A percentile compares a stretch with the other conserved stretches of the same genome.
These are phyloP conservation scores for Helicocarpus griseus DNA, from an alignment of 2,329 filamentous ascomycete genomes.

Conservation along the genomic window DNA sequence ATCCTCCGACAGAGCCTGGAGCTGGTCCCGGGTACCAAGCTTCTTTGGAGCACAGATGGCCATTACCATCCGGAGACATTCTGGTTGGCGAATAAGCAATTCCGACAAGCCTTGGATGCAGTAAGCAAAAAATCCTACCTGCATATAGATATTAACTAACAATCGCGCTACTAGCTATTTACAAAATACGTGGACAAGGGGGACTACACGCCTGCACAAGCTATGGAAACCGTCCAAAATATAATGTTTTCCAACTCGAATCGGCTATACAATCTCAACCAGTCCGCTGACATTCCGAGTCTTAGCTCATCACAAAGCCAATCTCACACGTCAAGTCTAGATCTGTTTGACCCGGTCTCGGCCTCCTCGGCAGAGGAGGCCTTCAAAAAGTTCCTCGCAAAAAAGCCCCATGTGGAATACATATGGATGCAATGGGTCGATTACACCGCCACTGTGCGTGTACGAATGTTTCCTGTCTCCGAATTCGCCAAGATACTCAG, in stretches of 20 bases:
- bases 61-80: conserved; percentile 74
- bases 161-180: conserved; percentile 43
- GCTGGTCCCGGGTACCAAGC: conserved; percentile 62
- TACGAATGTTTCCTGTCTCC: conserved; percentile 57
- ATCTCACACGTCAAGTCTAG: not conserved
- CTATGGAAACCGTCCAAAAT: conserved; percentile 53
- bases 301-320: not conserved
- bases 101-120: conserved; percentile 58
- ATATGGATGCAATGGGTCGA: conserved; percentile 70
- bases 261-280: conserved; percentile 56
- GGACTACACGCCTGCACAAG: conserved; percentile 53
- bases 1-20: conserved; percentile 66
- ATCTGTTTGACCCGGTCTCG: conserved; percentile 5
- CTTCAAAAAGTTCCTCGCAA: conserved; percentile 40
- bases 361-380: not conserved
- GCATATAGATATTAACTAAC: not conserved
- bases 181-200: conserved; percentile 56
- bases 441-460: conserved; percentile 59
- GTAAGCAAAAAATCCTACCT: conserved; percentile 34
- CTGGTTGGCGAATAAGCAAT: conserved; percentile 61
- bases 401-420: conserved; percentile 49
- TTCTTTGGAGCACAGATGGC: conserved; percentile 72
- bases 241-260: conserved; percentile 72
- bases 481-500: conserved; percentile 42
- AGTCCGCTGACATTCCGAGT: conserved; percentile 8